These are phyloP conservation scores for Chrysoporthe puriensis DNA, from an alignment of 2,329 filamentous ascomycete genomes.

Conservation along the genomic window DNA sequence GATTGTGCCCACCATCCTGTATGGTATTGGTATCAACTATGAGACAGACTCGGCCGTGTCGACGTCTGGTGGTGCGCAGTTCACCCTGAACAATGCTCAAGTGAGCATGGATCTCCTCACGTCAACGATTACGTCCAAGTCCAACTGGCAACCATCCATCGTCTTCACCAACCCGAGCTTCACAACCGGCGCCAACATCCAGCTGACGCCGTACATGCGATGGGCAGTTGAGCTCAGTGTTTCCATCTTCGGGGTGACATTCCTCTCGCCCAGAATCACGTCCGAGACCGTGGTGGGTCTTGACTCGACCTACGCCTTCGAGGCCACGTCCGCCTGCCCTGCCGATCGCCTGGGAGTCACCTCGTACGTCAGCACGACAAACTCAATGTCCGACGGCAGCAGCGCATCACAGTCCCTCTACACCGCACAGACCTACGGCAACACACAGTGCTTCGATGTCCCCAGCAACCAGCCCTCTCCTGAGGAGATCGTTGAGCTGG, in stretches of 20 bases:
- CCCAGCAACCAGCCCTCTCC: conserved; percentile 6
- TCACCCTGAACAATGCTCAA: not conserved
- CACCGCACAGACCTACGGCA: not conserved
- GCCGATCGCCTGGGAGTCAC: not conserved
- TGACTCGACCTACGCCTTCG: not conserved
- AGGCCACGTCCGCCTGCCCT: not conserved
- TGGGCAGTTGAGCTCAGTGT: conserved; percentile 1
- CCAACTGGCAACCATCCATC: conserved; percentile 12
- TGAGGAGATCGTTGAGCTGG: not conserved
- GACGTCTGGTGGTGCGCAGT: conserved; percentile 3
- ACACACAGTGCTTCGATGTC: conserved; percentile 1
- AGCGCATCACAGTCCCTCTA: not conserved
- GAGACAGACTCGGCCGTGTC: conserved; percentile 1
- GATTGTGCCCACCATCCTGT: conserved; percentile 1
- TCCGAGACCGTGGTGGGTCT: conserved; percentile 6
- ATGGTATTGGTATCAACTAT: conserved; percentile 4
- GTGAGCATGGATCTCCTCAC: conserved; percentile 9
- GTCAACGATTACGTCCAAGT: not conserved
- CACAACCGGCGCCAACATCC: conserved; percentile 2
- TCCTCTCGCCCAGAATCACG: conserved; percentile 1
- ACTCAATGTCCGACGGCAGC: not conserved
- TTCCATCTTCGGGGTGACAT: not conserved
- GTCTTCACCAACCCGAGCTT: conserved; percentile 6
- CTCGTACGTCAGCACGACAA: conserved; percentile 10
- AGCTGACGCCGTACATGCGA: not conserved